Conservation (phyloP, 1,284 basidiomycete genomes). For the Omphalotus olearius region DNA sequence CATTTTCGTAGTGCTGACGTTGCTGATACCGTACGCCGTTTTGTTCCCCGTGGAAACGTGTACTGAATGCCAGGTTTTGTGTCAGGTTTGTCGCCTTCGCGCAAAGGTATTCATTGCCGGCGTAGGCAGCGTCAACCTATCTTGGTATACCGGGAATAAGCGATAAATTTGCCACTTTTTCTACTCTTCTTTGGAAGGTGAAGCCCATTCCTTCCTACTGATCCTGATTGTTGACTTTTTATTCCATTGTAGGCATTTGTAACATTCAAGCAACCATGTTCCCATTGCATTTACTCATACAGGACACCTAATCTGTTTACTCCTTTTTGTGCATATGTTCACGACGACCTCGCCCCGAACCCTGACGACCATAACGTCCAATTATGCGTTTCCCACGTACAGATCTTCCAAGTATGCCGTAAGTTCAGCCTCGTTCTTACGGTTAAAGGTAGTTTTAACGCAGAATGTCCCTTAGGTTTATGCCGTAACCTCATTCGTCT, state of each 20-base stretch:
- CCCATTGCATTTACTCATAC: slow-evolving; percentile 6
- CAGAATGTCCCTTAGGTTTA: slow-evolving; percentile 1
- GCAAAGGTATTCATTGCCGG: slow-evolving; percentile 67
- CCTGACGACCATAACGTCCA: slow-evolving; percentile 9
- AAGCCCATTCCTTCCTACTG: slow-evolving; percentile 3
- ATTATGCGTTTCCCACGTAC: slow-evolving; percentile 8
- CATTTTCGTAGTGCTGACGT: slow-evolving; percentile 70
- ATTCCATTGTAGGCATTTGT: slow-evolving; percentile 3
- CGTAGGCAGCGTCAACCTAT: slow-evolving; percentile 71
- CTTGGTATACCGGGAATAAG: slow-evolving; percentile 67
- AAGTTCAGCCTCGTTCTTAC: neutral
- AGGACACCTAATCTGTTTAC: neutral
- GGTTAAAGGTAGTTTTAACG: neutral
- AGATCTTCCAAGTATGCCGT: slow-evolving; percentile 10
- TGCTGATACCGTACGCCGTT: slow-evolving; percentile 61
- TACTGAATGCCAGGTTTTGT: neutral
- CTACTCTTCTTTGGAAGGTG: neutral
- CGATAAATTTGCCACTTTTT: slow-evolving; percentile 30
- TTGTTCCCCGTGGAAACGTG: neutral
- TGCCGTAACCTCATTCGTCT: neutral
- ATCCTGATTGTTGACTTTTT: neutral
- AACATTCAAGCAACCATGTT: neutral
- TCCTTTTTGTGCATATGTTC: neutral
- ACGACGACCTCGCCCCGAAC: slow-evolving; percentile 5
- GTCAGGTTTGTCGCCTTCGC: slow-evolving; percentile 68